A percentile compares a stretch with the other conserved stretches of the same genome.
Conservation (phyloP, 768 basidiomycete genomes). For the Pisolithus marmoratus region DNA sequence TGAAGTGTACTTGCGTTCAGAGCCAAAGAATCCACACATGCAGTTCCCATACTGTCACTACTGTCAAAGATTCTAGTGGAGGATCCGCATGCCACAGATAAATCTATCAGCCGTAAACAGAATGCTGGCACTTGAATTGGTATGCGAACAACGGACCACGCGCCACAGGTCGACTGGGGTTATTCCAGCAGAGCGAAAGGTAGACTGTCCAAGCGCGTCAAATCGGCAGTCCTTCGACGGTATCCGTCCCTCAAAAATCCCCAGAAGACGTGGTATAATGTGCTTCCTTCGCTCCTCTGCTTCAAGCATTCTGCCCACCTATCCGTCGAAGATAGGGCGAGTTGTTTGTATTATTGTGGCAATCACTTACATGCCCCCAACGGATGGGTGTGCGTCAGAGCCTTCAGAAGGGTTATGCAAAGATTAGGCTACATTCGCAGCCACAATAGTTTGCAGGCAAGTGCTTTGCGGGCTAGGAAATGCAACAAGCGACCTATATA, state of each 20-base stretch:
- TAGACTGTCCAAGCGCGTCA: constrained; percentile 10
- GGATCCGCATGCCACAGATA: constrained; percentile 8
- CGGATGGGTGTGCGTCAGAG: constrained; percentile 2
- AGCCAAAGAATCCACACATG: no score
- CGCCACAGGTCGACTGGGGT: constrained; percentile 20
- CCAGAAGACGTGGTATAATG: constrained; percentile 22
- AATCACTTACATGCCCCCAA: constrained; percentile 20
- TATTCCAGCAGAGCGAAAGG: constrained; percentile 13
- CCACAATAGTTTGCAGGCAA: constrained; percentile 14
- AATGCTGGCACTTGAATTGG: constrained; percentile 39
- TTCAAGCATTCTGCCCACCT: constrained; percentile 24
- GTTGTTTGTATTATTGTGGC: not conserved
- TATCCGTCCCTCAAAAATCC: constrained; percentile 3
- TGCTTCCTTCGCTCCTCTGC: constrained; percentile 22
- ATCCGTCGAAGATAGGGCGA: constrained; percentile 5
- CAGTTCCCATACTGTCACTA: not conserved
- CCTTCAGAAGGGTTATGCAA: constrained; percentile 5
- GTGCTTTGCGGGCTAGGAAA: constrained; percentile 22
- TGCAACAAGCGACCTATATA: constrained; percentile 23
- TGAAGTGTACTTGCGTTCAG: no score
- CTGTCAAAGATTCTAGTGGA: not conserved
- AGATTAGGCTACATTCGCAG: constrained; percentile 25
- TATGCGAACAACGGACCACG: constrained; percentile 36
- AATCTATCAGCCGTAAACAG: constrained; percentile 12
- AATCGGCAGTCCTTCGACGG: constrained; percentile 26